phyloP scores from a whole-genome alignment of 176 grass and related monocot species.

The Oryza punctata region DNA sequence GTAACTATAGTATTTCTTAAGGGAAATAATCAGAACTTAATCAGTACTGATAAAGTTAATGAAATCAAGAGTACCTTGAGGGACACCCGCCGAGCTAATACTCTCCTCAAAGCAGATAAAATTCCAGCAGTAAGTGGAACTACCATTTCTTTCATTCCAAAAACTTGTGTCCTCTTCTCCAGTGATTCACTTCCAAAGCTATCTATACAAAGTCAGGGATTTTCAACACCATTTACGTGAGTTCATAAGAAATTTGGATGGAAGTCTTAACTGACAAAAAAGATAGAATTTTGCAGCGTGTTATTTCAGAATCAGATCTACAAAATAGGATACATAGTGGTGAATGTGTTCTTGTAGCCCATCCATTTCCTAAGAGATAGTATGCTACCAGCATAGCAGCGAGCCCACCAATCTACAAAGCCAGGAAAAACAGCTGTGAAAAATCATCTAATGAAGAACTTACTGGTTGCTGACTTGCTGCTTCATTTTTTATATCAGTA shows the following conservation, averaged over 20 bases:
- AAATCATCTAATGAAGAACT: slow-evolving; percentile 22
- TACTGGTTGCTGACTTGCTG: slow-evolving; percentile 7
- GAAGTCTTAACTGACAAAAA: slow-evolving; percentile 5
- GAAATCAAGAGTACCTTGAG: slow-evolving; percentile 67
- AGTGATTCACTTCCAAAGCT: slow-evolving; percentile 74
- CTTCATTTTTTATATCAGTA: slow-evolving; percentile 15
- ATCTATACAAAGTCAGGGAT: slow-evolving; percentile 77
- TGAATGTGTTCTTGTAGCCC: slow-evolving; percentile 84
- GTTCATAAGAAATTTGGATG: not conserved
- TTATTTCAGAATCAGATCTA: slow-evolving; percentile 33
- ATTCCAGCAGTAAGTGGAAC: slow-evolving; percentile 84
- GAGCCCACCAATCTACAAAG: slow-evolving; percentile 83
- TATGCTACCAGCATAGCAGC: slow-evolving; percentile 90
- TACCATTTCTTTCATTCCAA: slow-evolving; percentile 83
- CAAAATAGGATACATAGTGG: slow-evolving; percentile 80
- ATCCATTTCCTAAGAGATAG: slow-evolving; percentile 89
- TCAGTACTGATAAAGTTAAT: not conserved
- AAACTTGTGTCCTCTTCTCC: slow-evolving; percentile 50
- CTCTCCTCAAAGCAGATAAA: slow-evolving; percentile 91
- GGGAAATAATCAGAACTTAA: not conserved
- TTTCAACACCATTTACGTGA: slow-evolving; percentile 11
- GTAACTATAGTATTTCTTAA: not conserved
- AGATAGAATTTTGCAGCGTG: not conserved
- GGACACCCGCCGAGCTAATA: slow-evolving; percentile 91
- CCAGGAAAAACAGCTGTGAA: not conserved